Percentiles rank a stretch among this genome's conserved stretches.
Evolutionary conservation across 192 early-diverging fungal genomes (phyloP).

Genomic region (Chytriomyces hyalinus): DNA sequence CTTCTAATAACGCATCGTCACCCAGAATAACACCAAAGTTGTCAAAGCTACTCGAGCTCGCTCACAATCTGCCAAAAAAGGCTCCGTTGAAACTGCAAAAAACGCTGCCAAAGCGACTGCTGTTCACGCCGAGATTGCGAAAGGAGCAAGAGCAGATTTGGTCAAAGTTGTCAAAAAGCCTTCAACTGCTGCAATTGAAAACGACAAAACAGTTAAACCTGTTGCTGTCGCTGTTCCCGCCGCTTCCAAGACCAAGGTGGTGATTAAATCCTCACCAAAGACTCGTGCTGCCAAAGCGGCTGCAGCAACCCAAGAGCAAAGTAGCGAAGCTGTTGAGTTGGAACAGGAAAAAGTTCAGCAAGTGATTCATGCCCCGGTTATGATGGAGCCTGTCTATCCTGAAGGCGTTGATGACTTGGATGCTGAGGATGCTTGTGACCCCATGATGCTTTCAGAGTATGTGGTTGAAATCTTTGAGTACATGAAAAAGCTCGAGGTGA

Average conservation of each 20-base stretch:
- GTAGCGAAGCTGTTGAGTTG: conserved; percentile 10
- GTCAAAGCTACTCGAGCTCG: conserved; percentile 10
- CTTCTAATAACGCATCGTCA: too few species aligned
- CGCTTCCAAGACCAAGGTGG: not conserved
- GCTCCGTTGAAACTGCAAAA: conserved; percentile 18
- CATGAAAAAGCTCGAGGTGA: conserved; percentile 75
- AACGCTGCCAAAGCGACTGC: conserved; percentile 20
- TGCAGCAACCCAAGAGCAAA: conserved; percentile 7
- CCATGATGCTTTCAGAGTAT: conserved; percentile 94
- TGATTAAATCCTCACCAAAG: conserved; percentile 2
- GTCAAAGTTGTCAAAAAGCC: not conserved
- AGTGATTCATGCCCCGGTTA: not conserved
- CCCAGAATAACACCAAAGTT: conserved; percentile 34
- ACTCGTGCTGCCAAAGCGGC: conserved; percentile 9
- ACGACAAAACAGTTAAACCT: not conserved
- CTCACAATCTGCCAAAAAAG: conserved; percentile 32
- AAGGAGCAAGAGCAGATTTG: not conserved
- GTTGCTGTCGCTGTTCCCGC: not conserved
- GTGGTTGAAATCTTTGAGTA: conserved; percentile 91
- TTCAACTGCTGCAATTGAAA: not conserved
- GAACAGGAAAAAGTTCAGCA: too few species aligned
- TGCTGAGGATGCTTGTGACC: conserved; percentile 79
- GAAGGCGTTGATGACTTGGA: conserved; percentile 70
- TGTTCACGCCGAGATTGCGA: conserved; percentile 26
- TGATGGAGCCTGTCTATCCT: not conserved